phyloP scores from a whole-genome alignment of 2,329 filamentous ascomycete genomes.

The Fusarium lyarnte region DNA sequence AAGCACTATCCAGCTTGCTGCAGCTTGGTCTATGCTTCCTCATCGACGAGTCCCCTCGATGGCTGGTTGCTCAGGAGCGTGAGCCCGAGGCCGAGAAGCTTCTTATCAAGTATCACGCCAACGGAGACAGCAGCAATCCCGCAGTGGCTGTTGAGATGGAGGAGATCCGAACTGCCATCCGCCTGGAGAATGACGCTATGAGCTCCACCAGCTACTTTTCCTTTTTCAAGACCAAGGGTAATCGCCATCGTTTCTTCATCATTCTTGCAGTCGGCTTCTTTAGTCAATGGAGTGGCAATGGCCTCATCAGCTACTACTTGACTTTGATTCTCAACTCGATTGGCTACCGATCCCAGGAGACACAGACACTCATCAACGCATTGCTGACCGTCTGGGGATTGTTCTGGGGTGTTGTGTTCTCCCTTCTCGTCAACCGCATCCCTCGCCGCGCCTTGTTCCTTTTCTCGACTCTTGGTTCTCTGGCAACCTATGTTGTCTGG shows the following conservation, averaged over 20 bases:
- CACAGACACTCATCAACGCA: conserved; percentile 4
- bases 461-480: neutral
- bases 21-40: conserved; percentile 4
- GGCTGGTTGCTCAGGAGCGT: conserved; percentile 1
- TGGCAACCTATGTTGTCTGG: conserved; percentile 7
- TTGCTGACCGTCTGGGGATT: conserved; percentile 1
- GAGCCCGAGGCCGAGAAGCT: conserved; percentile 6
- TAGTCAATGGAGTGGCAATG: conserved; percentile 16
- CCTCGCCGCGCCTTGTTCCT: conserved; percentile 6
- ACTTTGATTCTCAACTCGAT: conserved; percentile 18
- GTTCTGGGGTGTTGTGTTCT: conserved; percentile 12
- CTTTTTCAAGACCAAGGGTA: conserved; percentile 17
- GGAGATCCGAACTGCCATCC: conserved; percentile 8
- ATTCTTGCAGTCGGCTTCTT: conserved; percentile 10
- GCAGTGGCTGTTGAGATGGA: conserved; percentile 11
- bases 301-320: conserved; percentile 11
- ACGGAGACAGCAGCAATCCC: conserved; percentile 3
- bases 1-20: neutral
- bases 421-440: conserved; percentile 6
- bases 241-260: conserved; percentile 15
- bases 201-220: conserved; percentile 1
- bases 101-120: conserved; percentile 10
- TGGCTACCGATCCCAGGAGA: conserved; percentile 10
- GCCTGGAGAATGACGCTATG: conserved; percentile 10
- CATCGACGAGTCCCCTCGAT: conserved; percentile 13